Evolutionary conservation across 2,329 filamentous ascomycete species (phyloP), one percentile per base, ranked within the genome.

Genomic region (Penicillium sp.): DNA sequence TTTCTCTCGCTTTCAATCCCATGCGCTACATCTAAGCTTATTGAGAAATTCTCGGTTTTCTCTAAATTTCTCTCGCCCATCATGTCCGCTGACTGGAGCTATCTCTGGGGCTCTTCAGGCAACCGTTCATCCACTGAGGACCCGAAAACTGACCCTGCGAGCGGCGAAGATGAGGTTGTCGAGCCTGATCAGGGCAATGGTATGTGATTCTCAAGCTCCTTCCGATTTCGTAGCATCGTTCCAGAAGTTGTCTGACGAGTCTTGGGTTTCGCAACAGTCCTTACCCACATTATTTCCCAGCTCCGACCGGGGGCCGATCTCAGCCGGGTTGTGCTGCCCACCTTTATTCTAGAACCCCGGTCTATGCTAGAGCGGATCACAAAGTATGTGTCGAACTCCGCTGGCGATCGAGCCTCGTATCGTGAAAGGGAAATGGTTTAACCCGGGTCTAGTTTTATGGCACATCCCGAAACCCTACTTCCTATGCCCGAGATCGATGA

Each of bases 361-460:
- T 97, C 93, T 71, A 99, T 99, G 95, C 83, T 99, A 71, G 95
- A 99, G 81, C 88, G 95, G 71, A 99, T 99, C 76, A 99, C 95
- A 73, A 99, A 99, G 93, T 97, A 82, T 58, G 58, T 67, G 17
- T 41, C 35, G 11, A 19, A 30, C 21, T n/a, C 21, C 26, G 21
- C 17, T 23, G 13, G 35, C 3, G 35, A 15, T 15, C 5, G 11
- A 41, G 13, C 11, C 31, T 23, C 23, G 19, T n/a, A 3, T 48
- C 21, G 23, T 48, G 38, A 48, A 56, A 61, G 31, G 60, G 52
- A 15, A 15, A 41, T 38, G 45, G 35, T 58, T 6, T 70, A 61
- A 69, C 54, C 9, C 66, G 71, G 56, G 76, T 70, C 63, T 75
- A 97, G 93, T 83, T 99, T 99, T 84, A 99, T 99, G 95, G 96